Percentiles rank a stretch among this genome's conserved stretches.
Evolutionary conservation across 495 filamentous ascomycete genomes (phyloP).

Genomic region (Podospora conica): DNA sequence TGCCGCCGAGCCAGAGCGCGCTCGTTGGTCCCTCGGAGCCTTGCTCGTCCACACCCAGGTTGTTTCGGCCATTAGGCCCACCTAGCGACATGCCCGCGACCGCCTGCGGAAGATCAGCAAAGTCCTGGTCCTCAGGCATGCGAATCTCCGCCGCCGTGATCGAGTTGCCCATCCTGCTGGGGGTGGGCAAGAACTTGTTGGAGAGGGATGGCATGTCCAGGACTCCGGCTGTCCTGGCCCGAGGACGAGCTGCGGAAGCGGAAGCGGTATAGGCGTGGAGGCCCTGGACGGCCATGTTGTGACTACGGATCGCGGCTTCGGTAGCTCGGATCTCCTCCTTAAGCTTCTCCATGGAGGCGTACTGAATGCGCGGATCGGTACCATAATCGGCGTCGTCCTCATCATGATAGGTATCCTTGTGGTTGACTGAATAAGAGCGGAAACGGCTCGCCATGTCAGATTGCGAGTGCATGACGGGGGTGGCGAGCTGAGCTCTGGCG

Average conservation of each 20-base stretch:
- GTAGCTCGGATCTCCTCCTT: constrained; percentile 64
- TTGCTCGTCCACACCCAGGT: constrained; percentile 61
- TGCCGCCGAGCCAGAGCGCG: constrained; percentile 94
- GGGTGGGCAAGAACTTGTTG: constrained; percentile 72
- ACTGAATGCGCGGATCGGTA: constrained; percentile 63
- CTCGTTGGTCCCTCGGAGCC: constrained; percentile 86
- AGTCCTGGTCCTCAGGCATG: constrained; percentile 65
- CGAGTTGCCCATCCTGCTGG: constrained; percentile 77
- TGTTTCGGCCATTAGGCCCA: constrained; percentile 52
- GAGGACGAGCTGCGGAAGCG: constrained; percentile 73
- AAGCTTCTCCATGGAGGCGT: constrained; percentile 41
- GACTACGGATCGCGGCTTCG: constrained; percentile 84
- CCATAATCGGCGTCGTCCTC: constrained; percentile 84
- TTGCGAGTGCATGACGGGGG: constrained; percentile 69
- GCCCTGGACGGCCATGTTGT: constrained; percentile 85
- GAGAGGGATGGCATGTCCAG: constrained; percentile 74
- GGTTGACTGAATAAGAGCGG: constrained; percentile 96
- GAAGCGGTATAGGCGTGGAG: constrained; percentile 45
- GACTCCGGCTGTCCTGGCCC: constrained; percentile 79
- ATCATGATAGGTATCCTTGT: constrained; percentile 95
- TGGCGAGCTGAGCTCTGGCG: constrained; percentile 61
- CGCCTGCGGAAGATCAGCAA: constrained; percentile 60
- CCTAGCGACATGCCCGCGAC: constrained; percentile 73
- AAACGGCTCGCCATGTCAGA: constrained; percentile 77
- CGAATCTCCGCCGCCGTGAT: constrained; percentile 75